Base-by-base conservation (phyloP, 1,284 basidiomycete genomes). In the Amylostereum areolatum region DNA sequence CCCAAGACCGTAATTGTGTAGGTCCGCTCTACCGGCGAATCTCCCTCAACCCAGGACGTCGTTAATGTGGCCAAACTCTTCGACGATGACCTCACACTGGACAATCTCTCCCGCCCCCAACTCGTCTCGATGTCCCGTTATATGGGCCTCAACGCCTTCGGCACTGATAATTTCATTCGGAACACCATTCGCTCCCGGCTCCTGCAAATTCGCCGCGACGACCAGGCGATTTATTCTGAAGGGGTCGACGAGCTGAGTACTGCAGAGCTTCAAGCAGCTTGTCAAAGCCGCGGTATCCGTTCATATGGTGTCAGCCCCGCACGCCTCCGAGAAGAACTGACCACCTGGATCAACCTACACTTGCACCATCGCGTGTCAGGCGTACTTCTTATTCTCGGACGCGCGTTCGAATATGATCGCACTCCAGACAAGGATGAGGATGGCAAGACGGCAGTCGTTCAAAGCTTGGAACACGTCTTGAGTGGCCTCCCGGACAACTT, bases 101-200 rank as follows among this genome's bases (percentile, higher is more conserved):
- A 99, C 77, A 99, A 99, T 68, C 77, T 99, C 54, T 94, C 94
- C 3, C 85, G 96, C 31, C 95, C 97, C 27, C 96, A 99, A 70
- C 80, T 99, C 12, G 94, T 97, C 36, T 96, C 92, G 2, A 96
- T 97, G 85, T 97, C 89, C 61, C 81, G 92, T 49, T 97, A 97
- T 68, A 97, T 99, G 94, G 93, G 91, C 58, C 83, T 98, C 63
- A 93, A 98, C 69, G 96, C 96, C 2, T 99, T 98, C 62, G 96
- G 96, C 41, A 99, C 97, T 34, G 96, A 99, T 70, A 98, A 98
- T 70, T 98, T 97, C 73, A 78, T 99, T 43, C 89, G 96, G 49
- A 94, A 94, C 52, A 87, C 92, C 53, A 93, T 99, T 64, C 88
- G 93, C 39, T 82, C 81, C 52, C 83, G 93, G 43, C 78, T 99